These are phyloP conservation scores for Sicyos edulis DNA, from an alignment of 306 rosid species.

Conservation along the genomic window DNA sequence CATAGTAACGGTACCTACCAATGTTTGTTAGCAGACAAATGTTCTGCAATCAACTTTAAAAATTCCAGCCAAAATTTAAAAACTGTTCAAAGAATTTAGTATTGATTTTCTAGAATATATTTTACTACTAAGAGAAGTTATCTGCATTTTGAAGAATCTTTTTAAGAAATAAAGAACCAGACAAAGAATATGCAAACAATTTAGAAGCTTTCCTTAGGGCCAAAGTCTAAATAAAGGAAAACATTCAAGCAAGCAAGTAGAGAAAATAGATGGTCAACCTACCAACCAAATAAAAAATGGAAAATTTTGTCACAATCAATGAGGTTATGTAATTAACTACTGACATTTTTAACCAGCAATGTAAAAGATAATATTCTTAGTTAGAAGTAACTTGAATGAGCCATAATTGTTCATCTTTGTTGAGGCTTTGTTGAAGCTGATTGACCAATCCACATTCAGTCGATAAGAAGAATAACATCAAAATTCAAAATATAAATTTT, in stretches of 20 bases:
- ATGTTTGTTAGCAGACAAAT: no score
- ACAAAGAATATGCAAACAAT: no score
- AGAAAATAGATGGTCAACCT: slow-evolving; percentile 10
- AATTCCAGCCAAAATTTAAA: no score
- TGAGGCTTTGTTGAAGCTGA: neutral
- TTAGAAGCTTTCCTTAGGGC: slow-evolving; percentile 2
- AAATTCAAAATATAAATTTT: no score
- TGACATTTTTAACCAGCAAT: neutral
- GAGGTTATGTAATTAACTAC: slow-evolving; percentile 2
- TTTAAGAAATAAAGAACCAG: no score
- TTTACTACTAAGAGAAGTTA: neutral
- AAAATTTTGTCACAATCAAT: slow-evolving; percentile 13
- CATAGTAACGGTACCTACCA: neutral
- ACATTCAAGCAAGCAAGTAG: neutral
- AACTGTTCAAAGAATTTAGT: no score
- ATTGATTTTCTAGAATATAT: neutral
- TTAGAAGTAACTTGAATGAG: neutral
- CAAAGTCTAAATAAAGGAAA: slow-evolving; percentile 13
- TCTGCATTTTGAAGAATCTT: no score
- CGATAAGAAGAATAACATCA: neutral
- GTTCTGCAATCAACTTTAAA: no score
- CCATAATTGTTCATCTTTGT: neutral
- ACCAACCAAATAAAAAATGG: neutral
- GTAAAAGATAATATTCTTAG: neutral
- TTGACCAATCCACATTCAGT: neutral